Evolutionary conservation across 441 rosid species (phyloP).

Genomic region (Aquilaria agallochum): DNA sequence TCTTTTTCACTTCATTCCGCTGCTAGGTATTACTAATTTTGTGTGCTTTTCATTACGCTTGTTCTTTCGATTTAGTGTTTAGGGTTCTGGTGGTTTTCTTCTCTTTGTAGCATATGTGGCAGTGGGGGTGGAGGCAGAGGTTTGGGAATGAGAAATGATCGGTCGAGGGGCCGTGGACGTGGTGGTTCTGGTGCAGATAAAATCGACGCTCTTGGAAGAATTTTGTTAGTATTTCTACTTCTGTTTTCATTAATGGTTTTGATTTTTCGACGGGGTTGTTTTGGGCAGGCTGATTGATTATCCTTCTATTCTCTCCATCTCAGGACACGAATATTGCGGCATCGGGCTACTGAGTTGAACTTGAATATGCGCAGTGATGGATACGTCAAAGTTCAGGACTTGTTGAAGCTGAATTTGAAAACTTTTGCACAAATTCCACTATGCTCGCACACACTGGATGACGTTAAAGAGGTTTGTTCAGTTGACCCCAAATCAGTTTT

Average conservation of each 20-base stretch:
- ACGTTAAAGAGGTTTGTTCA: conserved; percentile 66
- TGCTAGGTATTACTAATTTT: neutral
- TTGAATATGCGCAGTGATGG: conserved; percentile 81
- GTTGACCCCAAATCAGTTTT: neutral
- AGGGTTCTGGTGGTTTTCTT: neutral
- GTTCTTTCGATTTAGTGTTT: neutral
- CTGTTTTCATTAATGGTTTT: neutral
- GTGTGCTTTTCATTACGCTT: neutral
- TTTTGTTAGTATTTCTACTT: conserved; percentile 46
- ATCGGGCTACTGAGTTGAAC: conserved; percentile 66
- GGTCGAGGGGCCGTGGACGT: conserved; percentile 45
- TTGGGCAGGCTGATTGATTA: neutral
- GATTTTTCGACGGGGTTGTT: neutral
- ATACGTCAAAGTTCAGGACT: conserved; percentile 66
- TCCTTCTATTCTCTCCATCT: conserved; percentile 2
- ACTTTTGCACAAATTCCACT: conserved; percentile 63
- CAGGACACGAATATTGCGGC: conserved; percentile 81
- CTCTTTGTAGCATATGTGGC: neutral
- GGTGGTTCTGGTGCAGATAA: conserved; percentile 49
- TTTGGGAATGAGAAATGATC: conserved; percentile 28
- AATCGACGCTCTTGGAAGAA: conserved; percentile 86
- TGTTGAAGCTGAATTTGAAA: conserved; percentile 65
- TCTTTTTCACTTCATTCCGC: conserved; percentile 41
- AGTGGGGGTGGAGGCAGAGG: conserved; percentile 13
- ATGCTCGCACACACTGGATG: conserved; percentile 65